These are phyloP conservation scores for Didymella exigua DNA, from an alignment of 2,329 filamentous ascomycete genomes.

Conservation along the genomic window DNA sequence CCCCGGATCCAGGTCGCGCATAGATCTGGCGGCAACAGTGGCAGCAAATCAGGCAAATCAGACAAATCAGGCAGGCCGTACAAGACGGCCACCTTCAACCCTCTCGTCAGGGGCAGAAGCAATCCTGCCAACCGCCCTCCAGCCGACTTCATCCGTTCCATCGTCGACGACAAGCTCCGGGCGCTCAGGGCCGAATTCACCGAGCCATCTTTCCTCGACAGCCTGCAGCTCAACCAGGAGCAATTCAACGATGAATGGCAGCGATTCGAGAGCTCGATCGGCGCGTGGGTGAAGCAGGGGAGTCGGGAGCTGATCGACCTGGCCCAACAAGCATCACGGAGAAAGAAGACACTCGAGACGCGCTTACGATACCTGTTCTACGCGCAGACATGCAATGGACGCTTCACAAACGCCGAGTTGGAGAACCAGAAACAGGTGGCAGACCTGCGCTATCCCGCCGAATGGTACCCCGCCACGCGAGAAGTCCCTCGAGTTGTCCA, in stretches of 20 bases:
- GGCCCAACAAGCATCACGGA: slow-evolving; percentile 17
- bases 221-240: slow-evolving; percentile 30
- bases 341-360: slow-evolving; percentile 45
- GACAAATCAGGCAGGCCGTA: not conserved
- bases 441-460: slow-evolving; percentile 85
- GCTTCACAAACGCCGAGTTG: slow-evolving; percentile 45
- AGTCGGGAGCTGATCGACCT: slow-evolving; percentile 25
- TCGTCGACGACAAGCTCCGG: slow-evolving; percentile 20
- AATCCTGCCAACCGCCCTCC: not conserved
- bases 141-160: not conserved
- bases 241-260: slow-evolving; percentile 39
- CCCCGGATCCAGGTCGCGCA: slow-evolving; percentile 33
- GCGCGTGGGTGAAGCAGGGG: slow-evolving; percentile 28
- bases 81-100: not conserved
- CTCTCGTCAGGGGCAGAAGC: not conserved
- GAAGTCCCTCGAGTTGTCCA: slow-evolving; percentile 81
- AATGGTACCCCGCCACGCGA: slow-evolving; percentile 90
- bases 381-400: slow-evolving; percentile 37
- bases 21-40: not conserved
- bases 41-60: not conserved
- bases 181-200: slow-evolving; percentile 23
- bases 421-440: slow-evolving; percentile 59
- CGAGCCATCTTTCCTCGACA: slow-evolving; percentile 30
- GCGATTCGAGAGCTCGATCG: slow-evolving; percentile 30
- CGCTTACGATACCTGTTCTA: slow-evolving; percentile 73